Conservation (phyloP, 225 moss, liverwort and hornwort genomes). For the Thuidium tamariscinum region DNA sequence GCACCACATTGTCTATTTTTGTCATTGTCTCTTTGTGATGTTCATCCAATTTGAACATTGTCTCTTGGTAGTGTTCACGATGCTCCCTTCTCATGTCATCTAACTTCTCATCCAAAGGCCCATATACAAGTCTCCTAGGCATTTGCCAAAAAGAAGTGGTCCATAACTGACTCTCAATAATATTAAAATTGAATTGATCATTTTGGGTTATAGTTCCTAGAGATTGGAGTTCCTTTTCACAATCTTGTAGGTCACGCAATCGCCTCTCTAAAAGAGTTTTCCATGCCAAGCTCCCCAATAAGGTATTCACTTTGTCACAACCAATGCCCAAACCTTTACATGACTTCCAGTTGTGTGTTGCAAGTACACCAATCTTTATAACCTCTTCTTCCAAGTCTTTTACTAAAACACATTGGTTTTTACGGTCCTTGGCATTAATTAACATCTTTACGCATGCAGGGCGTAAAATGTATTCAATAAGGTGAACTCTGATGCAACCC, state of each 20-base stretch:
- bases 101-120: not conserved
- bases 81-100: not conserved
- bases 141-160: not conserved
- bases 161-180: fast-evolving
- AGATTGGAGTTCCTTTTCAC: not conserved
- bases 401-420: not conserved
- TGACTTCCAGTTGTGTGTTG: not conserved
- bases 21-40: not conserved
- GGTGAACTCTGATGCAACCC: not conserved
- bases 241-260: not conserved
- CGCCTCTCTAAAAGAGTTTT: not conserved
- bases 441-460: not conserved
- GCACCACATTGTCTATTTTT: not conserved
- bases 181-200: not conserved
- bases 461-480: not conserved
- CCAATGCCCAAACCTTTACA: not conserved
- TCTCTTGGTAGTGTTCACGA: not conserved
- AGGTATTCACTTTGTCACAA: not conserved
- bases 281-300: not conserved
- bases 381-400: not conserved
- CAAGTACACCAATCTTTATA: not conserved
- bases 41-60: not conserved
- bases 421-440: fast-evolving
- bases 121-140: not conserved
- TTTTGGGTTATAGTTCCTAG: not conserved